A percentile compares a stretch with the other conserved stretches of the same genome.
Evolutionary conservation across 2,329 filamentous ascomycete species (phyloP).

Genomic region (Phaeosphaeria sp.): DNA sequence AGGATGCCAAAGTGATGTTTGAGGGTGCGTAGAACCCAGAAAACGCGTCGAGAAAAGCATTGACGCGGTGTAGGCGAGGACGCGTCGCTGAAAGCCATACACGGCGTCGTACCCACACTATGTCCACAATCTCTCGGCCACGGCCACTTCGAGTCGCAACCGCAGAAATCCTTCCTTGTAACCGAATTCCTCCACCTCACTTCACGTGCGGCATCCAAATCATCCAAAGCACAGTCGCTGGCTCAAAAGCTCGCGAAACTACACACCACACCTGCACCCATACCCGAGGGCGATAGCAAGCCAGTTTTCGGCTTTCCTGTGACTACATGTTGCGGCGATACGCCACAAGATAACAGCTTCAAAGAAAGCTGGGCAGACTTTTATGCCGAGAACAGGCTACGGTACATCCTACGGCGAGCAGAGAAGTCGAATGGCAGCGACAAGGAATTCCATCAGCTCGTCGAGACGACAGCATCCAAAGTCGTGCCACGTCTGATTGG

Average conservation of each 20-base stretch:
- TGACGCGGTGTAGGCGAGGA: slow-evolving; percentile 69
- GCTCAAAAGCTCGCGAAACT: slow-evolving; percentile 79
- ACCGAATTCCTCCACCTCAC: slow-evolving; percentile 79
- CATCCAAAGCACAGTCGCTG: slow-evolving; percentile 58
- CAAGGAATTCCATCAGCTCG: slow-evolving; percentile 64
- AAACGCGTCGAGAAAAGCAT: neutral
- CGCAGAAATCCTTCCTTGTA: slow-evolving; percentile 63
- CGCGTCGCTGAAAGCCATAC: slow-evolving; percentile 82
- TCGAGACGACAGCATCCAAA: slow-evolving; percentile 67
- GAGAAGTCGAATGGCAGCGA: slow-evolving; percentile 70
- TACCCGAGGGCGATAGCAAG: slow-evolving; percentile 63
- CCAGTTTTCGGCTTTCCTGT: slow-evolving; percentile 84
- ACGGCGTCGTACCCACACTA: slow-evolving; percentile 72
- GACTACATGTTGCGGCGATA: slow-evolving; percentile 85
- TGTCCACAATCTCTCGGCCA: slow-evolving; percentile 79
- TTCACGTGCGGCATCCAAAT: slow-evolving; percentile 30
- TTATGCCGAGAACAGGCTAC: slow-evolving; percentile 77
- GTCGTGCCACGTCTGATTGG: slow-evolving; percentile 82
- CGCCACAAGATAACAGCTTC: slow-evolving; percentile 80
- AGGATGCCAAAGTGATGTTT: slow-evolving; percentile 72
- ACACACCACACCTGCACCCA: slow-evolving; percentile 76
- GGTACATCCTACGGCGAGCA: slow-evolving; percentile 66
- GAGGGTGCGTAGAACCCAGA: slow-evolving; percentile 54
- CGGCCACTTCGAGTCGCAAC: slow-evolving; percentile 61
- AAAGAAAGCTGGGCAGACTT: slow-evolving; percentile 81